Base-by-base conservation (phyloP, 1,284 basidiomycete genomes). In the Cystobasidiaceae sp. region DNA sequence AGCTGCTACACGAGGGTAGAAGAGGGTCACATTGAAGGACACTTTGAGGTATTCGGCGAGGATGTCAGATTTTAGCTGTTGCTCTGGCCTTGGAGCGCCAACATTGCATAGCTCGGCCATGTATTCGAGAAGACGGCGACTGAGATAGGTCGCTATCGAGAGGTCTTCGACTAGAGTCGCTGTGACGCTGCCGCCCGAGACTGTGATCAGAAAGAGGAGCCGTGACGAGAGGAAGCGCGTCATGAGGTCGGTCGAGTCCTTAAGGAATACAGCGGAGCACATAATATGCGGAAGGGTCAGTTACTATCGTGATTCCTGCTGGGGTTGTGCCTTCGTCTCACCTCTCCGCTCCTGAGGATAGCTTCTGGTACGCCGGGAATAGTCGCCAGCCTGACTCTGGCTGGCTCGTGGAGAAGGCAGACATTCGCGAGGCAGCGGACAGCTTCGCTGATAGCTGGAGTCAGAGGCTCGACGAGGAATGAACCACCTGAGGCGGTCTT, bases 31-130 rank as follows among this genome's bases (percentile, higher is more conserved):
- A 28, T 67, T 58, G 66, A 63, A 67, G 9, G 46, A 19, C 25
- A 67, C 52, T 39, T 67, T 67, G 7, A 67, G 37, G 19, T 67
- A 55, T 30, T 67, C 66, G 13, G 41, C 34, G 2, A 66, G 46
- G 34, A 56, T 56, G 19, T 64, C 61, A 19, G n/a, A 19, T n/a
- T 33, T 28, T 32, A 49, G 4, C 34, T 30, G 45, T 19, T n/a
- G 4, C n/a, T n/a, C 17, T 48, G 61, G n/a, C 11, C 28, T 41
- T 17, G 60, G 28, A 17, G 48, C 15, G 23, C 27, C 27, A 23
- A 37, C 23, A 43, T n/a, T 43, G 19, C 30, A 23, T 7, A 56
- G 19, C 0, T 48, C 51, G 11, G 33, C 61, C 8, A 56, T 30
- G 19, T 55, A 25, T 17, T 21, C 39, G 7, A 55, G 48, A 19